Evolutionary conservation across 2,329 filamentous ascomycete genomes (phyloP), one percentile per base, ranked within the genome.

Genomic region (Neocatenulostroma microsporum): DNA sequence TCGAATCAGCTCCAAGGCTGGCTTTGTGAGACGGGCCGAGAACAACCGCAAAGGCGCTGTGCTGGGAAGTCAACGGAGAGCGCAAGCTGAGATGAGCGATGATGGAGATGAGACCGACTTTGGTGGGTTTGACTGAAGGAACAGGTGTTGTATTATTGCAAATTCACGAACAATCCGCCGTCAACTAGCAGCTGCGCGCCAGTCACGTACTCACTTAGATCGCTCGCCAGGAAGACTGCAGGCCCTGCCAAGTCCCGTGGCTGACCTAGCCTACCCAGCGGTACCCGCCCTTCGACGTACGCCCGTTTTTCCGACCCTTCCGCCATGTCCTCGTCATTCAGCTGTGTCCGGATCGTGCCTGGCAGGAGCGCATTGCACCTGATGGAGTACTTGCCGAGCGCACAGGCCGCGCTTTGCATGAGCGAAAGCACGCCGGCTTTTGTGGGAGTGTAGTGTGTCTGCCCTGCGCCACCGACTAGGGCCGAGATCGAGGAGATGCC

Each of bases 371-470:
- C 84, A 58, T 94, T 94, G 58, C 86, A 93, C 35, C 86, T 65
- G 37, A 94, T 87, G 4, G 70, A 68, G 58, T 91, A 74, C 53
- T 76, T 73, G 0, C 86, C 86, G 29, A 94, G 62, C 7, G 86
- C 84, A 21, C 84, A 82, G 0, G 86, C 86, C 24, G 77, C 78
- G 46, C 80, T 85, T 66, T 94, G 86, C 76, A 93, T 91, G 29
- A 94, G 68, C 30, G 77, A 83, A 24, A 84, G 57, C 3, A 94
- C 73, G 2, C 84, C 86, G 0, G 86, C 85, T 62, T 94, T 94
- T 12, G 86, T 93, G 8, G 86, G 84, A 12, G 86, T 93, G 62
- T 93, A 94, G 57, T 94, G 86, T 18, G 77, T 80, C 64, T 93
- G 86, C 30, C 72, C 68, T 0, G 80, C 83, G 28, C 85, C 86